These are phyloP conservation scores for Neltuma alba DNA, from an alignment of 306 rosid species.

Conservation along the genomic window DNA sequence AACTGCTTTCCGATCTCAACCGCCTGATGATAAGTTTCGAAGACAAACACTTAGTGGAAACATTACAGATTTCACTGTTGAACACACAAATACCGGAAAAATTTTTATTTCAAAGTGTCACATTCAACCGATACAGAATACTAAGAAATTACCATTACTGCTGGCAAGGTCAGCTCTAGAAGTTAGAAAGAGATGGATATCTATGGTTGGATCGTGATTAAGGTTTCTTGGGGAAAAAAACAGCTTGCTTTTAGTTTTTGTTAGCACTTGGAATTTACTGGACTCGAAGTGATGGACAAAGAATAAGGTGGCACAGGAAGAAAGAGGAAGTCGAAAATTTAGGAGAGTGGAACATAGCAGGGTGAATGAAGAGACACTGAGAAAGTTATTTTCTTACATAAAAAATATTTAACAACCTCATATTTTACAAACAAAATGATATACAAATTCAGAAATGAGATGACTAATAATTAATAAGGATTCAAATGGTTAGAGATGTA, in stretches of 20 bases:
- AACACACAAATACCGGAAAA: slow-evolving; percentile 14
- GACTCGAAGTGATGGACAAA: not conserved
- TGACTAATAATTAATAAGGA: not conserved
- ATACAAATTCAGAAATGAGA: no score
- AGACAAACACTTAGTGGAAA: slow-evolving; percentile 18
- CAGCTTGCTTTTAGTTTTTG: not conserved
- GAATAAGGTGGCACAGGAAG: no score
- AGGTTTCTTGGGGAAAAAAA: not conserved
- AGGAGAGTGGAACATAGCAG: no score
- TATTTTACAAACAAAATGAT: not conserved
- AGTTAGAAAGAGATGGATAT: not conserved
- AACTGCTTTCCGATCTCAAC: slow-evolving; percentile 80
- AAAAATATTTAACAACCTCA: not conserved
- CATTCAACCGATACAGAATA: slow-evolving; percentile 1
- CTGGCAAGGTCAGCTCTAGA: slow-evolving; percentile 1
- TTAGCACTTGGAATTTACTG: not conserved
- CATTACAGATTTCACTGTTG: slow-evolving; percentile 5
- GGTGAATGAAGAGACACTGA: no score
- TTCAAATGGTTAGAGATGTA: not conserved
- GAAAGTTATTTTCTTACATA: no score
- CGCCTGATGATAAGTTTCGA: slow-evolving; percentile 57
- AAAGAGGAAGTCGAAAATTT: no score
- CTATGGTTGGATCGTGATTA: not conserved
- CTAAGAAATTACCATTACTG: not conserved
- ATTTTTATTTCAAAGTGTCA: not conserved